Conservation (phyloP, 495 filamentous ascomycete genomes). For the Terfezia boudieri region DNA sequence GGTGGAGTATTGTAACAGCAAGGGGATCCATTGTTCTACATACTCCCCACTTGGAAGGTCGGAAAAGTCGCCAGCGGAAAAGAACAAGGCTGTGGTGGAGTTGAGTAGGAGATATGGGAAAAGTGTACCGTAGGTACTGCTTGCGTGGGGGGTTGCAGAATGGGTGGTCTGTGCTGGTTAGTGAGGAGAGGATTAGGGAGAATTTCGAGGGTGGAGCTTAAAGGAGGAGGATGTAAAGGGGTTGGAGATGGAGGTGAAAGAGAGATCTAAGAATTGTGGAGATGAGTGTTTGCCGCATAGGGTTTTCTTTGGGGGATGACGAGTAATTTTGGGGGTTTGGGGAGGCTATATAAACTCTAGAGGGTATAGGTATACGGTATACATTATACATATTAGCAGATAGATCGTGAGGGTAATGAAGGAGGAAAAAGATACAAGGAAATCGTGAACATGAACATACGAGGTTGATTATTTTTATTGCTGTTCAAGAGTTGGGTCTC, state of each 20-base stretch:
- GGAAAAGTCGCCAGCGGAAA: slow-evolving; percentile 2
- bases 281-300: slow-evolving; percentile 50
- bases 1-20: slow-evolving; percentile 42
- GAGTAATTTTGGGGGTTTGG: slow-evolving; percentile 18
- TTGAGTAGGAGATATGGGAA: slow-evolving; percentile 43
- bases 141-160: slow-evolving; percentile 49
- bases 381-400: too few relatives aligned
- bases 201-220: slow-evolving; percentile 39
- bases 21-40: slow-evolving; percentile 45
- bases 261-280: slow-evolving; percentile 52
- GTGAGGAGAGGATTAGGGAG: slow-evolving; percentile 35
- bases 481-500: too few relatives aligned
- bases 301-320: slow-evolving; percentile 77
- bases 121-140: slow-evolving; percentile 44
- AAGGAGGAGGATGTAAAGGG: slow-evolving; percentile 39
- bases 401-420: too few relatives aligned
- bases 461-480: too few relatives aligned
- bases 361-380: too few relatives aligned
- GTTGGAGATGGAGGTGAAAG: slow-evolving; percentile 35
- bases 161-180: slow-evolving; percentile 50
- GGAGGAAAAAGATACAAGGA: too few relatives aligned
- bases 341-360: too few relatives aligned
- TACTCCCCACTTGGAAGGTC: slow-evolving; percentile 41
- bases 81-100: slow-evolving; percentile 34
- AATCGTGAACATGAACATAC: too few relatives aligned